phyloP scores from a whole-genome alignment of 768 basidiomycete genomes.

The Cyclocybe aegerita region DNA sequence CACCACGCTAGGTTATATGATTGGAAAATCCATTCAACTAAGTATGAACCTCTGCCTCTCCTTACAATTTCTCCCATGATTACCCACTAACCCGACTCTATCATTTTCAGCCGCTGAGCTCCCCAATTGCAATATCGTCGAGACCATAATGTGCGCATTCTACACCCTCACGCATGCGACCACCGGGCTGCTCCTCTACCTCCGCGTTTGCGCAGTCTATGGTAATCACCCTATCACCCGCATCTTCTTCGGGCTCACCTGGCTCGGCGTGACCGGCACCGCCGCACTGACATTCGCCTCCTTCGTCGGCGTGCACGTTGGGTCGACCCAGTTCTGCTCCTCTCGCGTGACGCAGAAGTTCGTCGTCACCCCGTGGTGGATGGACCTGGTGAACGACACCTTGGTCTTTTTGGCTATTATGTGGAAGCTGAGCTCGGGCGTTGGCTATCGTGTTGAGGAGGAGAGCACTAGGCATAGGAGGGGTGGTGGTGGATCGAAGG shows the following conservation, averaged over 20 bases:
- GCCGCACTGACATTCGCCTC: background rate
- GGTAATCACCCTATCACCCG: background rate
- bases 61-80: too few species aligned
- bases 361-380: conserved; percentile 10
- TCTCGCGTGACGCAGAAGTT: background rate
- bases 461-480: background rate
- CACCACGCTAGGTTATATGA: too few species aligned
- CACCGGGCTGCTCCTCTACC: conserved; percentile 7
- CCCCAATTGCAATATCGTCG: too few species aligned
- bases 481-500: conserved; percentile 19
- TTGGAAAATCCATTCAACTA: too few species aligned
- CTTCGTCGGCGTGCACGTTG: conserved; percentile 1
- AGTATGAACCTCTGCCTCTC: too few species aligned
- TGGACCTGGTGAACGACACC: conserved; percentile 22
- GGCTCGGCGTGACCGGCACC: conserved; percentile 2
- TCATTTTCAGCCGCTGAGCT: too few species aligned
- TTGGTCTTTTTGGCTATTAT: conserved; percentile 29
- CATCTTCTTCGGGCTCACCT: conserved; percentile 7
- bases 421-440: conserved; percentile 15
- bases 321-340: conserved; percentile 10
- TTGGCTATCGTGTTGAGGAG: background rate
- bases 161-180: background rate
- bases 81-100: too few species aligned
- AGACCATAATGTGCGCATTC: background rate
- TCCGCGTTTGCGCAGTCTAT: conserved; percentile 12